Evolutionary conservation across 495 filamentous ascomycete genomes (phyloP), one percentile per base, ranked within the genome.

Genomic region (Trichoderma erinaceum): DNA sequence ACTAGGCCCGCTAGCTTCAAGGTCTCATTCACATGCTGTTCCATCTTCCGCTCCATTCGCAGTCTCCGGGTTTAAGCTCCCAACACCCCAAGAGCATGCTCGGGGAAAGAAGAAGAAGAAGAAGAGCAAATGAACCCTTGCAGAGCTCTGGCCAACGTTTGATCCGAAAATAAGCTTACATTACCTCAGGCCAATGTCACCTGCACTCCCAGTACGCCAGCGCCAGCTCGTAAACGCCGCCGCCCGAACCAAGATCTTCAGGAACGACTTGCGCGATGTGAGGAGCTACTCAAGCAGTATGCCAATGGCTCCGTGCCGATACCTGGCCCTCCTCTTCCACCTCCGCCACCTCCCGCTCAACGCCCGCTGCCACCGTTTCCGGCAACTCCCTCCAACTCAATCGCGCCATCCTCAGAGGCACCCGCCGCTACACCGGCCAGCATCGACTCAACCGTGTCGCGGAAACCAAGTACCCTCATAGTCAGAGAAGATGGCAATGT

Each of bases 181-280:
- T 72, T 66, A 68, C 70, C 64, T 48, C 71, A 83, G 81, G 77
- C 80, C 61, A 78, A 79, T 69, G 75, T 81, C 65, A 68, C 75
- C 66, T 83, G 81, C 69, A 78, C 74, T 15, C 81, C 81, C 25
- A 80, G 79, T 69, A 82, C 79, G 12, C 81, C 81, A 15, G 81
- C 81, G 15, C 80, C 80, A 21, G 74, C 79, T 23, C 78, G 80
- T 48, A 82, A 82, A 72, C 78, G 81, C 13, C 68, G 77, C 68
- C 71, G 79, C 25, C 80, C 81, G 12, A 80, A 82, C 69, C 81
- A 83, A 67, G 81, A 81, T 67, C 72, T 83, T 7, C 79, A 82
- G 65, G 80, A 83, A 71, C 74, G 80, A 21, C 72, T 83, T 12
- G 78, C 79, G 16, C 73, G 81, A n/a, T 83, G 81, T 61, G 81